Conservation (phyloP, 495 filamentous ascomycete species). For the Lindgomyces ingoldianus region DNA sequence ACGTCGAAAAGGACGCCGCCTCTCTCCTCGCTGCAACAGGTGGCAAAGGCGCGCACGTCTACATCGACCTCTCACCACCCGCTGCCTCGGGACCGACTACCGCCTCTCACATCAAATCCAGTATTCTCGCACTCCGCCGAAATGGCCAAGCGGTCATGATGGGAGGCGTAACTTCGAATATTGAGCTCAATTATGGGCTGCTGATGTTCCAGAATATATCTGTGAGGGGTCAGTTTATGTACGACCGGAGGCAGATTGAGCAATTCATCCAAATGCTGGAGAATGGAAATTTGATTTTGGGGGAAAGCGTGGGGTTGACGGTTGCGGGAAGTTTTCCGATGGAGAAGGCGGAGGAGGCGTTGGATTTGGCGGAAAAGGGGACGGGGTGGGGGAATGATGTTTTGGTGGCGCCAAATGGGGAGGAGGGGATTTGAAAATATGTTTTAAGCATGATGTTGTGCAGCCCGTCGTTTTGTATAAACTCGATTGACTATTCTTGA, state of each 20-base stretch:
- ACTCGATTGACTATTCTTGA: not conserved
- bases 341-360: constrained; percentile 9
- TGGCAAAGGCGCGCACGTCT: constrained; percentile 22
- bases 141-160: constrained; percentile 31
- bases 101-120: constrained; percentile 6
- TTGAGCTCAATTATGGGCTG: constrained; percentile 3
- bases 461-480: not conserved
- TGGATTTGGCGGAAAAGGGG: not conserved
- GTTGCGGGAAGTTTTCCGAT: constrained; percentile 7
- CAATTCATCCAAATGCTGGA: constrained; percentile 21
- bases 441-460: not conserved
- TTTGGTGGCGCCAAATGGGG: constrained; percentile 17
- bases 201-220: constrained; percentile 40
- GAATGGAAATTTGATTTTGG: constrained; percentile 23
- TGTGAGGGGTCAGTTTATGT: constrained; percentile 50
- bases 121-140: constrained; percentile 2
- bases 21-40: constrained; percentile 9
- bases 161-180: constrained; percentile 15
- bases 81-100: not conserved
- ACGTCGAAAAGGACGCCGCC: constrained; percentile 18
- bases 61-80: constrained; percentile 17
- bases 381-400: constrained; percentile 14
- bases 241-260: constrained; percentile 32
- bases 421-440: not conserved
- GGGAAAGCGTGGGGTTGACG: constrained; percentile 11